These are phyloP conservation scores for Aspergillus sparsus DNA, from an alignment of 495 filamentous ascomycete species.

Conservation along the genomic window DNA sequence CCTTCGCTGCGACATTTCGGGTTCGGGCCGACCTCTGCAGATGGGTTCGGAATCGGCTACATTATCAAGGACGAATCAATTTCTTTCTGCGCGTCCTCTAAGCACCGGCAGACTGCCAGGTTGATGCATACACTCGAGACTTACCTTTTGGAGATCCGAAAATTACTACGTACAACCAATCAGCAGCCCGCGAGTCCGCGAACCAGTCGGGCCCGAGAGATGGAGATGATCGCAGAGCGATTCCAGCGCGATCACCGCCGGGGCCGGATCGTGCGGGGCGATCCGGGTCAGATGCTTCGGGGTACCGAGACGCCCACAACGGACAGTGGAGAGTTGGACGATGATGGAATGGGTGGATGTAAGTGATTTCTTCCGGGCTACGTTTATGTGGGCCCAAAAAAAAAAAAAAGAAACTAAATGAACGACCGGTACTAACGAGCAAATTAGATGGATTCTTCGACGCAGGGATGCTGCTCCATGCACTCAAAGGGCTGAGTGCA, in stretches of 20 bases:
- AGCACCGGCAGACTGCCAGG: constrained; percentile 88
- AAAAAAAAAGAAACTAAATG: background rate
- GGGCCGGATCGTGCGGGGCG: constrained; percentile 48
- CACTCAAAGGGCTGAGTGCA: constrained; percentile 66
- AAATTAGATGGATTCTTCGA: constrained; percentile 89
- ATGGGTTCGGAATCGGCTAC: constrained; percentile 97
- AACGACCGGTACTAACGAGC: constrained; percentile 27
- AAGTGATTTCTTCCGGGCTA: constrained; percentile 46
- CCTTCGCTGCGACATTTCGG: constrained; percentile 95
- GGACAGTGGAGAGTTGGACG: constrained; percentile 68
- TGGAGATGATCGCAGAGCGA: constrained; percentile 54
- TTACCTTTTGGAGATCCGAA: constrained; percentile 87
- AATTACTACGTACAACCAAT: constrained; percentile 70
- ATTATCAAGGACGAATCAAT: constrained; percentile 97
- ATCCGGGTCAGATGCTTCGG: constrained; percentile 32
- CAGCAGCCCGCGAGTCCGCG: constrained; percentile 54
- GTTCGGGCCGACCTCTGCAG: constrained; percentile 90
- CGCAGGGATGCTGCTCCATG: constrained; percentile 88
- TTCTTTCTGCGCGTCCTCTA: constrained; percentile 86
- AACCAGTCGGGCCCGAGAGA: constrained; percentile 67
- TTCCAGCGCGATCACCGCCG: constrained; percentile 43
- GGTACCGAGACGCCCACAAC: constrained; percentile 57
- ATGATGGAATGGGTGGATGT: constrained; percentile 92
- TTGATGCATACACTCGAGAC: constrained; percentile 86
- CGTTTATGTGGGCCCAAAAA: constrained; percentile 1